Conservation (phyloP, 73 alveolate genomes). For the Stentor roeselii region DNA sequence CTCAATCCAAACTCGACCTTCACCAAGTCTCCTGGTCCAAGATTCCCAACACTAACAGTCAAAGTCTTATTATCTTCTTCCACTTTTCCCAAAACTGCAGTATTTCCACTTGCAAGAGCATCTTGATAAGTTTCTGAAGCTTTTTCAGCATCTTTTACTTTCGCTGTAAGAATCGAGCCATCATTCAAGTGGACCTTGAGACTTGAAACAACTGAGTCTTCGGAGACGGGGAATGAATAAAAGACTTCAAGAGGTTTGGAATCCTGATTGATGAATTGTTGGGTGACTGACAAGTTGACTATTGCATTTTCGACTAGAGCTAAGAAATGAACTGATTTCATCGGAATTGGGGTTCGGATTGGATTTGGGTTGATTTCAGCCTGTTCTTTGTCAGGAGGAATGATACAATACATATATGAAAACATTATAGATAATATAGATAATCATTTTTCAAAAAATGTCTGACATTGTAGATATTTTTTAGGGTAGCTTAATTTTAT, state of each 20-base stretch:
- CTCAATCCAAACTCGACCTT: not conserved
- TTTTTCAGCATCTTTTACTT: not conserved
- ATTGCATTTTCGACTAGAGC: too few relatives aligned
- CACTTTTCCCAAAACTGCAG: conserved; percentile 9
- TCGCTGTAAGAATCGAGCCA: conserved; percentile 7
- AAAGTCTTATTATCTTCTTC: not conserved
- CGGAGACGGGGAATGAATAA: not conserved
- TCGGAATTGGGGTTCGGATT: too few relatives aligned
- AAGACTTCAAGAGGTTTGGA: not conserved
- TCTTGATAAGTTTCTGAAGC: conserved; percentile 23
- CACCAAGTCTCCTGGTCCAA: not conserved
- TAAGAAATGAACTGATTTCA: too few relatives aligned
- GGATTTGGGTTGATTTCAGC: too few relatives aligned
- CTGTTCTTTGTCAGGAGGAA: too few relatives aligned
- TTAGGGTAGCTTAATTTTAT: too few relatives aligned
- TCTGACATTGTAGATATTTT: too few relatives aligned
- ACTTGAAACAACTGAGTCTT: not conserved
- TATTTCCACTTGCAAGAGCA: not conserved
- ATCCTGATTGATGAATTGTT: not conserved
- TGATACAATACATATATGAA: too few relatives aligned
- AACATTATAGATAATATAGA: too few relatives aligned
- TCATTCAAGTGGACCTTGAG: not conserved
- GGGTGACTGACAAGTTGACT: too few relatives aligned
- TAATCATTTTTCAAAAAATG: too few relatives aligned
- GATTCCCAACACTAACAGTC: conserved; percentile 4